Evolutionary conservation across 768 basidiomycete genomes (phyloP).

Genomic region (Hysterangium stoloniferum): DNA sequence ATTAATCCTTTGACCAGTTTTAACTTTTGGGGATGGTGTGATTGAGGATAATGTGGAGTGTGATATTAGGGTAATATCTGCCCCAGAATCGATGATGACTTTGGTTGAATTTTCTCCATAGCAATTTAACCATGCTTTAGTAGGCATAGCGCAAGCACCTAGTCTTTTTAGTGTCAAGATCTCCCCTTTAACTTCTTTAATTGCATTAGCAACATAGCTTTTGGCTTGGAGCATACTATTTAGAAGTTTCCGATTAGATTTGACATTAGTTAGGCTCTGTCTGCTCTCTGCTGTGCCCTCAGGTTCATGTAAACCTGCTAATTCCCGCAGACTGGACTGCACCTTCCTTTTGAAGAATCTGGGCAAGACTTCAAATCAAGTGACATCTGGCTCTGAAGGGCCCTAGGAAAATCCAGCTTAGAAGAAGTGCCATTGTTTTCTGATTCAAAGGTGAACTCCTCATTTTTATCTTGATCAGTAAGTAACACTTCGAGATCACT

Average conservation of each 20-base stretch:
- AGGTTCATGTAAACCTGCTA: too few species aligned
- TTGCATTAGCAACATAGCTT: neutral
- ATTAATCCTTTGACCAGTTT: constrained; percentile 23
- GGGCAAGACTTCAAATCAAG: too few species aligned
- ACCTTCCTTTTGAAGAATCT: too few species aligned
- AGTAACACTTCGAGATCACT: too few species aligned
- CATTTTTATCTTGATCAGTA: too few species aligned
- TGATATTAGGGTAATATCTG: constrained; percentile 31
- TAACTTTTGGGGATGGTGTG: constrained; percentile 13
- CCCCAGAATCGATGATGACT: constrained; percentile 25
- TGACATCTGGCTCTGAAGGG: too few species aligned
- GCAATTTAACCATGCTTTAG: constrained; percentile 9
- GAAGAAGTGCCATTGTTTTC: too few species aligned
- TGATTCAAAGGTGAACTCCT: too few species aligned
- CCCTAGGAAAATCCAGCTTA: too few species aligned
- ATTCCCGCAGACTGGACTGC: too few species aligned
- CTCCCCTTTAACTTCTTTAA: neutral
- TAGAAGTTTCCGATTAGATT: neutral
- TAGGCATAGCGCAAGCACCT: constrained; percentile 23
- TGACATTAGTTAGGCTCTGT: neutral
- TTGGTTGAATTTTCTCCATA: constrained; percentile 1
- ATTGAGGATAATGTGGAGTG: constrained; percentile 8
- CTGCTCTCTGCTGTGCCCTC: neutral
- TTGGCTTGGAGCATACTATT: neutral
- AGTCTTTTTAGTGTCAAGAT: constrained; percentile 25